Evolutionary conservation across 2,329 filamentous ascomycete species (phyloP), one percentile per base, ranked within the genome.

Genomic region (Nigrospora oryzae): DNA sequence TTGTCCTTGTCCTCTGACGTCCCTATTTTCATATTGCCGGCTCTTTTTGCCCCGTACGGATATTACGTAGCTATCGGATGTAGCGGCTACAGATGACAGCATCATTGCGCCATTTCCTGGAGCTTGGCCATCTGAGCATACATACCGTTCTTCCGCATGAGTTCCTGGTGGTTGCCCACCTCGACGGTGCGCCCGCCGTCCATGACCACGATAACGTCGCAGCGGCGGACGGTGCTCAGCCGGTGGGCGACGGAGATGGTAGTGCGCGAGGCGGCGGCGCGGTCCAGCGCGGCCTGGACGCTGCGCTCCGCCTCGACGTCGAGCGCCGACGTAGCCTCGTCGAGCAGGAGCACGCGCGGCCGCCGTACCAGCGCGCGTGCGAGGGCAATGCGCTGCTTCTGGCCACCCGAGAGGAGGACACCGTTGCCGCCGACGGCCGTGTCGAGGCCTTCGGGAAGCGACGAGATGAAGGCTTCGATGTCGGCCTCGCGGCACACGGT

Each of bases 151-250:
- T 65, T 72, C 52, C 81, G 79, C 2, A 96, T 69, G 11, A 98
- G 74, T 13, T 85, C 75, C 46, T 91, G 79, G 61, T 97, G 91
- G 0, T 79, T 90, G 42, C 91, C 91, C 64, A 96, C 89, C 64
- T 98, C 93, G 11, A 95, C 75, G 48, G 97, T 94, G n/a, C 74
- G 70, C 13, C 91, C 91, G 49, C 81, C 67, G 5, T 82, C 76
- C 83, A 98, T 90, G 50, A 96, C 90, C 11, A 96, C 87, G 53
- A 98, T 98, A 56, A 95, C 96, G 64, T 96, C 86, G 0, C 91
- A 90, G 49, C 89, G 83, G 64, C 83, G 89, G 69, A 97, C 95
- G 6, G 91, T 98, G 1, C 89, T 95, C 7, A 98, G 74, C 53
- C 91, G 84, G 68, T 98, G 93, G 36, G 93, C 93, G 62, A 98